These are phyloP conservation scores for Linnemannia schmuckeri DNA, from an alignment of 192 early-diverging fungal genomes.

Conservation along the genomic window DNA sequence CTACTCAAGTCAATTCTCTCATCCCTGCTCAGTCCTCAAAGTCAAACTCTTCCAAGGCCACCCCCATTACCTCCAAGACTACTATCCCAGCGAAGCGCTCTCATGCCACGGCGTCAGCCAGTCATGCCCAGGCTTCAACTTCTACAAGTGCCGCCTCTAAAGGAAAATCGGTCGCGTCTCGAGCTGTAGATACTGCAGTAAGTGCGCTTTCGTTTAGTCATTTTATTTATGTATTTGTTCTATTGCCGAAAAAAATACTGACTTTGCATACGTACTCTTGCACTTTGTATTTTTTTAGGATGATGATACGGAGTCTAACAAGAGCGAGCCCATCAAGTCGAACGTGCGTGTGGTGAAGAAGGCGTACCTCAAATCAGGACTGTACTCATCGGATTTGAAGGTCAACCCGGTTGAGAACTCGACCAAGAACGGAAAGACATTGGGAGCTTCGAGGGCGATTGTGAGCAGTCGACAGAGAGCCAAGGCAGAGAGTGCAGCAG, in stretches of 20 bases:
- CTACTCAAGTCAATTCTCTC: background rate
- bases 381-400: constrained; percentile 59
- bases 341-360: constrained; percentile 36
- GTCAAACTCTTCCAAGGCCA: constrained; percentile 2
- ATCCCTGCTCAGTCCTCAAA: background rate
- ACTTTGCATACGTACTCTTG: background rate
- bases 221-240: background rate
- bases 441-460: background rate
- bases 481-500: constrained; percentile 4
- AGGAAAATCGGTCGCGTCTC: background rate
- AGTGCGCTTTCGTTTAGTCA: background rate
- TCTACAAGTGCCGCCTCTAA: background rate
- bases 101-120: constrained; percentile 3
- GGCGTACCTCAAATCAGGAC: constrained; percentile 56
- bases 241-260: background rate
- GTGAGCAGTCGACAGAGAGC: background rate
- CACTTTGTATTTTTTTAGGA: constrained; percentile 1
- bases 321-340: background rate
- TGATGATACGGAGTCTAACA: background rate
- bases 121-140: background rate
- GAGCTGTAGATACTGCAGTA: background rate
- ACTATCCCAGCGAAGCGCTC: background rate
- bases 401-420: constrained; percentile 21
- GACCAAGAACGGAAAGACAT: constrained; percentile 1
- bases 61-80: background rate